Evolutionary conservation across 2,329 filamentous ascomycete genomes (phyloP), one percentile per base, ranked within the genome.

Genomic region (Penicillium janthinellum): DNA sequence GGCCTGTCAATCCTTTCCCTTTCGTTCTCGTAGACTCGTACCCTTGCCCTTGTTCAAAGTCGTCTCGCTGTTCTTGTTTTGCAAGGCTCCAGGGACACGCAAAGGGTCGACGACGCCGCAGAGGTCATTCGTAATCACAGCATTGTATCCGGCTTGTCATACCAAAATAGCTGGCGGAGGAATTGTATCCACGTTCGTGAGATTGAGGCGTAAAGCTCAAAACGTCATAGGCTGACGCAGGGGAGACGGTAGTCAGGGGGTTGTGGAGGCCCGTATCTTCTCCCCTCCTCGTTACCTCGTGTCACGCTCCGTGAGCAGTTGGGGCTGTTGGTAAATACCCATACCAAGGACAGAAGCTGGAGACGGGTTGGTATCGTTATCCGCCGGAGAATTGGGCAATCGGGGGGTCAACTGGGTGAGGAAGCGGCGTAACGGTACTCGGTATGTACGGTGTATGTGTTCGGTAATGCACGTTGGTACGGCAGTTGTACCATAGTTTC

Each of bases 181-280:
- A 20, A 31, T 8, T 22, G 31, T 35, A 49, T 35, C 47, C 49
- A 50, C 44, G 54, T 41, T 52, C 17, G 25, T 5, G 39, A 47
- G 44, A 38, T 31, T 55, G 61, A 54, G 58, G 53, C 56, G 56
- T 56, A 52, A 45, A 53, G 31, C 6, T 17, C 35, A 49, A 53
- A 49, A 67, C 67, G 69, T 71, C 68, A 70, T 63, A 52, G 58
- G 64, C 63, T 71, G 68, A 71, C 70, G 69, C 64, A 64, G 60
- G 54, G 28, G 47, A 35, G 47, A 25, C 51, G 66, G 71, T 69
- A 63, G 63, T 71, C 68, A 71, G 70, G 68, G 68, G 65, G 66
- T 52, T 50, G 61, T 57, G 59, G 57, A 62, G 49, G 17, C 4
- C 34, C 38, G 11, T 28, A n/a, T n/a, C 37, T 41, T 41, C 10